These are phyloP conservation scores for Ganoderma leucocontextum DNA, from an alignment of 1,284 basidiomycete species.

Conservation along the genomic window DNA sequence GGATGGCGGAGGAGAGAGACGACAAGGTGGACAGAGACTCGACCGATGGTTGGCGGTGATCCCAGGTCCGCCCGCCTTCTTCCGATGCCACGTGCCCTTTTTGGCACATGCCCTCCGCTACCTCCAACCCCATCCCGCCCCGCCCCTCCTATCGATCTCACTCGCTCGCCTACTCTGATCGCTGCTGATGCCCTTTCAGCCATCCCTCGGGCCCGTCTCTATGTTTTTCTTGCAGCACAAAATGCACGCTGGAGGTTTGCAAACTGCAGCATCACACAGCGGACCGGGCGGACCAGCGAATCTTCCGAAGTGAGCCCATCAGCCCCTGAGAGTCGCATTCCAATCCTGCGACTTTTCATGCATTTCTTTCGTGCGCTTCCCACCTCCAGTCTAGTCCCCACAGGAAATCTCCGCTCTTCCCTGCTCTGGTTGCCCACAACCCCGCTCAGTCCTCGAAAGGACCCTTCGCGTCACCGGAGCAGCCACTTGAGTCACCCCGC, in stretches of 20 bases:
- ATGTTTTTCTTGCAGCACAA: slow-evolving; percentile 3
- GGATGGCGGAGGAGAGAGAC: slow-evolving; percentile 27
- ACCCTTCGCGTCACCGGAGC: neutral
- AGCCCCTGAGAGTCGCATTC: slow-evolving; percentile 7
- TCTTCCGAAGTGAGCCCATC: slow-evolving; percentile 30
- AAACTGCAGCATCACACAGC: neutral
- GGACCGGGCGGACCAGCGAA: slow-evolving; percentile 26
- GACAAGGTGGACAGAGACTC: slow-evolving; percentile 7
- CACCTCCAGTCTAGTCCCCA: slow-evolving; percentile 4
- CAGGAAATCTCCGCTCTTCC: slow-evolving; percentile 8
- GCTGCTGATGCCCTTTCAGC: neutral
- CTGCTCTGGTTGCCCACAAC: neutral
- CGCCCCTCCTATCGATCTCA: slow-evolving; percentile 14
- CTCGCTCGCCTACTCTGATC: neutral
- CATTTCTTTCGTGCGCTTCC: slow-evolving; percentile 13
- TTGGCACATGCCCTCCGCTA: slow-evolving; percentile 16
- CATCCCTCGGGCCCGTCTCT: neutral
- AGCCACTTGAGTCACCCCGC: neutral
- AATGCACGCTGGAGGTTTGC: too few species aligned
- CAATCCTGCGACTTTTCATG: slow-evolving; percentile 5
- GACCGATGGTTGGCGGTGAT: slow-evolving; percentile 26
- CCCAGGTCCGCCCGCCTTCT: slow-evolving; percentile 27
- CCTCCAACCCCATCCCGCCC: slow-evolving; percentile 11
- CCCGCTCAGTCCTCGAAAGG: neutral
- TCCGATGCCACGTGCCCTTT: slow-evolving; percentile 27